A percentile compares a stretch with the other conserved stretches of the same genome.
Conservation (phyloP, 2,329 filamentous ascomycete species). For the Hypoxylon sp. region DNA sequence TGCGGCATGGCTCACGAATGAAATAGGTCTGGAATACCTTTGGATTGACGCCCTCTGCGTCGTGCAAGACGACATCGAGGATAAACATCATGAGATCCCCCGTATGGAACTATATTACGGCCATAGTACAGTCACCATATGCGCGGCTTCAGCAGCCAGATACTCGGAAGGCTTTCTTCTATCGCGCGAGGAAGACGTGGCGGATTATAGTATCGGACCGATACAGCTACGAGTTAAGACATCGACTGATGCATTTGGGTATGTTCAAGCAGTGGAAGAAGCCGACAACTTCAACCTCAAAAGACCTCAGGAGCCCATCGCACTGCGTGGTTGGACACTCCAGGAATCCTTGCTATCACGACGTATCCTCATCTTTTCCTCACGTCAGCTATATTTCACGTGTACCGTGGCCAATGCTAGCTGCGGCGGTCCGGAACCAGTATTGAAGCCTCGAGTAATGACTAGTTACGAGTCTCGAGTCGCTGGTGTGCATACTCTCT, state of each 20-base stretch:
- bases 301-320: constrained; percentile 34
- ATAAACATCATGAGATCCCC: constrained; percentile 30
- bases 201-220: constrained; percentile 33
- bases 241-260: constrained; percentile 19
- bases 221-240: constrained; percentile 28
- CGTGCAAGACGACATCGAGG: constrained; percentile 31
- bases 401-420: constrained; percentile 40
- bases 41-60: constrained; percentile 38
- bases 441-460: constrained; percentile 30
- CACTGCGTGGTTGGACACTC: constrained; percentile 44
- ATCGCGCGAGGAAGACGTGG: constrained; percentile 21
- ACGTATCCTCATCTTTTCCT: constrained; percentile 44
- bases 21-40: constrained; percentile 35
- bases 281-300: constrained; percentile 23
- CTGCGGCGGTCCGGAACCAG: constrained; percentile 39
- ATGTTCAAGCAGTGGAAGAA: constrained; percentile 30
- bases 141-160: constrained; percentile 34
- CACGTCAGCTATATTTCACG: constrained; percentile 41
- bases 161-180: constrained; percentile 32
- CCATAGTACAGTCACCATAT: constrained; percentile 36
- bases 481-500: constrained; percentile 33
- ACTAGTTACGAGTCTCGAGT: constrained; percentile 38
- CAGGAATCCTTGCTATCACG: constrained; percentile 45
- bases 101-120: constrained; percentile 39
- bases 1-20: constrained; percentile 37